Evolutionary conservation across 208 protist species (phyloP).

Genomic region (Acanthamoeba polyphaga): DNA sequence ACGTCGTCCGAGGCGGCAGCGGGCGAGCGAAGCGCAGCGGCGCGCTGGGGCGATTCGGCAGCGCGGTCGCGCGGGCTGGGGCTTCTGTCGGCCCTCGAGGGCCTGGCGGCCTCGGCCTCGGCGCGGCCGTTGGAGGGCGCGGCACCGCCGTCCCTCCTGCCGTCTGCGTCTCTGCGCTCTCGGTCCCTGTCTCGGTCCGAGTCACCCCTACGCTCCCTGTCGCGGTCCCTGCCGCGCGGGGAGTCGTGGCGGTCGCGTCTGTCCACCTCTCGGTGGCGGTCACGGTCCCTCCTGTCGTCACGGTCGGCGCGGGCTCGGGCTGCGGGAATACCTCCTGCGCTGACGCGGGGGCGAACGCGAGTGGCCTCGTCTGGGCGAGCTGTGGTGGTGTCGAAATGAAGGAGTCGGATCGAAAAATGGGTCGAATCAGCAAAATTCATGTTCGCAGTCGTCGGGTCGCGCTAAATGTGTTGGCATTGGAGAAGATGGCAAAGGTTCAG

Average conservation of each 20-base stretch:
- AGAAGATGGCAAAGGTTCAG: not conserved
- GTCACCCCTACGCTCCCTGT: conserved; percentile 22
- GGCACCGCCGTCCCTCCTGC: not conserved
- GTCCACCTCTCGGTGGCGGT: conserved; percentile 12
- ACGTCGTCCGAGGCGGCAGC: not conserved
- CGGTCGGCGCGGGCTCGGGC: conserved; percentile 33
- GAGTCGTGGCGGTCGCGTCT: conserved; percentile 56
- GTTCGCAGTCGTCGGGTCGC: not conserved
- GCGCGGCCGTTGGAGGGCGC: not conserved
- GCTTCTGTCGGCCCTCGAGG: not conserved
- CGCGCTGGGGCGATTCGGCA: not conserved
- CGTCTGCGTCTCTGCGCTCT: not conserved
- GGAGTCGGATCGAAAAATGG: conserved; percentile 60
- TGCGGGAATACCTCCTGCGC: conserved; percentile 60
- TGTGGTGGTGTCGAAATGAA: not conserved
- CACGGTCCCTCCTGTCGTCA: conserved; percentile 31
- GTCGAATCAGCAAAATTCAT: conserved; percentile 54
- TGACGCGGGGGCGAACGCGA: conserved; percentile 47
- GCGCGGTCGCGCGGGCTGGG: not conserved
- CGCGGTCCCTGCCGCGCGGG: not conserved
- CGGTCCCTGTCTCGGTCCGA: conserved; percentile 22
- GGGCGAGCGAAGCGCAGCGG: not conserved
- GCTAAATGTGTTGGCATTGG: not conserved
- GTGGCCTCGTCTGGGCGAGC: conserved; percentile 32
- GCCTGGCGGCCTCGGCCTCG: not conserved